Conservation (phyloP, 495 filamentous ascomycete species). For the Aspergillus conjunctus region DNA sequence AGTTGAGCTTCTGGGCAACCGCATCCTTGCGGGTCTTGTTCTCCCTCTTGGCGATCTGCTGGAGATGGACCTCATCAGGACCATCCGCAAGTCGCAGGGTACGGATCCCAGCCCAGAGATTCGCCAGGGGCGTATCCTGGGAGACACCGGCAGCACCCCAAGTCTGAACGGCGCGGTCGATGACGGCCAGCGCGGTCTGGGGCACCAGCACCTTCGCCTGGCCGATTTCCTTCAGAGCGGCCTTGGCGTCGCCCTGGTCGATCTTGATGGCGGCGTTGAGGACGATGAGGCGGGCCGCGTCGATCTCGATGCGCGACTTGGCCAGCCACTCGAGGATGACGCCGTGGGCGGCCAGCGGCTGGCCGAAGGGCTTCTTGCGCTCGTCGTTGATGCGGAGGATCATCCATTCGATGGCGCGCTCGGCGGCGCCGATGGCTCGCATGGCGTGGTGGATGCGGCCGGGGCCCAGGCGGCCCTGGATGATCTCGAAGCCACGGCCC, state of each 20-base stretch:
- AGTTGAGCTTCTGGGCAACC: constrained; percentile 62
- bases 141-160: constrained; percentile 85
- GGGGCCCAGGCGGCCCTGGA: constrained; percentile 88
- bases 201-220: constrained; percentile 86
- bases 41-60: constrained; percentile 86
- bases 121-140: constrained; percentile 87
- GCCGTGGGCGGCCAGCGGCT: constrained; percentile 76
- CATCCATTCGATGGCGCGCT: constrained; percentile 85
- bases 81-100: constrained; percentile 87
- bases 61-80: constrained; percentile 90
- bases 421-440: constrained; percentile 85
- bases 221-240: constrained; percentile 80
- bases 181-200: constrained; percentile 72
- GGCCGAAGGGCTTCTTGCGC: constrained; percentile 81
- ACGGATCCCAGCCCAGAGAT: constrained; percentile 81
- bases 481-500: constrained; percentile 94
- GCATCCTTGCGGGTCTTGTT: constrained; percentile 66
- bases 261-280: constrained; percentile 91
- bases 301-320: constrained; percentile 85
- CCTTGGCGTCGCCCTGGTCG: constrained; percentile 77
- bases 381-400: constrained; percentile 88
- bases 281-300: constrained; percentile 81
- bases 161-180: constrained; percentile 84
- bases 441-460: constrained; percentile 94
- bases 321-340: constrained; percentile 95